phyloP scores from a whole-genome alignment of 2,329 filamentous ascomycete species.

The Aureobasidium uvarum region DNA sequence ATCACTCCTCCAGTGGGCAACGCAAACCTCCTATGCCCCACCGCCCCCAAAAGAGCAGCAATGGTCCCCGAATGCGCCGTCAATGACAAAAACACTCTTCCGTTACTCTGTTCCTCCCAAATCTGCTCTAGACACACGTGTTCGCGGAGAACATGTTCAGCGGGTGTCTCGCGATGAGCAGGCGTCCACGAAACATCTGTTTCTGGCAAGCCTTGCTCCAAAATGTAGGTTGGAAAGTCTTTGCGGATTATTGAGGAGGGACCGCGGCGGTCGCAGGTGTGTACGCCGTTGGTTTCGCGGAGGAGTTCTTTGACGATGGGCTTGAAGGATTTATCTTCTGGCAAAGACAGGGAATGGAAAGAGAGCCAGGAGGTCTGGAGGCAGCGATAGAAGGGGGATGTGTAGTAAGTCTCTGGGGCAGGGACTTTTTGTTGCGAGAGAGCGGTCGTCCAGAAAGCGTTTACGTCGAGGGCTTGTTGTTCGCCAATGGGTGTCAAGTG shows the following conservation, averaged over 20 bases:
- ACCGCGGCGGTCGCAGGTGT: constrained; percentile 65
- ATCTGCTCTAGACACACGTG: constrained; percentile 52
- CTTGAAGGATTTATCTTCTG: constrained; percentile 52
- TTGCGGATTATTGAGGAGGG: constrained; percentile 54
- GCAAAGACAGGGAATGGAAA: constrained; percentile 58
- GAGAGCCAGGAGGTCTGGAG: constrained; percentile 55
- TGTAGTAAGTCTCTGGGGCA: constrained; percentile 62
- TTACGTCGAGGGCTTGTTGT: constrained; percentile 55
- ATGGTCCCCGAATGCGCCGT: constrained; percentile 62
- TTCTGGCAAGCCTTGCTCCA: constrained; percentile 63
- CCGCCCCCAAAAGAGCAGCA: constrained; percentile 50
- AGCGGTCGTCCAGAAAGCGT: constrained; percentile 57
- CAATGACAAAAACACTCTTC: constrained; percentile 52
- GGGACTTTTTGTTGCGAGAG: constrained; percentile 55
- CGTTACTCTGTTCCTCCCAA: constrained; percentile 45
- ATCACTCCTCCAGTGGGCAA: constrained; percentile 53
- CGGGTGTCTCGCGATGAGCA: constrained; percentile 50
- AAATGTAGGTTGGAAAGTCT: constrained; percentile 53
- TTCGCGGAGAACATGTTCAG: constrained; percentile 44
- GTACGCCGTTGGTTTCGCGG: constrained; percentile 64
- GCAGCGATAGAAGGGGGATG: constrained; percentile 61
- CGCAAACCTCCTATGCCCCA: constrained; percentile 49
- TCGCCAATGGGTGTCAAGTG: constrained; percentile 56
- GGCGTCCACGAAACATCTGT: constrained; percentile 51
- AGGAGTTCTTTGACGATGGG: constrained; percentile 62